Evolutionary conservation across 164 flowering plant genomes (phyloP).

Genomic region (Euptelea pleiosperma): DNA sequence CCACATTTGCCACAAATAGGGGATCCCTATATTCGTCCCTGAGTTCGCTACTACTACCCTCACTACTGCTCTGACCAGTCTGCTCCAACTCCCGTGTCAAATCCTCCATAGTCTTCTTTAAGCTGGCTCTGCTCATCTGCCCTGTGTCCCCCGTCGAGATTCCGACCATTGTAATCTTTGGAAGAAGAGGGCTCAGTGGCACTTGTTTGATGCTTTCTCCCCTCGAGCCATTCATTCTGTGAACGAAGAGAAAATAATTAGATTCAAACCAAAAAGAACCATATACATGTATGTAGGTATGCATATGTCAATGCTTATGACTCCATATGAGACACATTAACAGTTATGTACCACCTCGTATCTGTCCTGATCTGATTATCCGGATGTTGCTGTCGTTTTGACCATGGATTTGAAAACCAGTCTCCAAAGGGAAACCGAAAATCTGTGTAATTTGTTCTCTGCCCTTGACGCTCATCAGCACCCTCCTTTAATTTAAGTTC

Average conservation of each 20-base stretch:
- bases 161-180: conserved; percentile 94
- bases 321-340: not conserved
- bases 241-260: not conserved
- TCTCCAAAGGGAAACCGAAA: conserved; percentile 56
- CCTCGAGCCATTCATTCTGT: conserved; percentile 20
- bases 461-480: conserved; percentile 17
- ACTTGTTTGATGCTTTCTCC: conserved; percentile 23
- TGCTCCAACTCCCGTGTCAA: conserved; percentile 69
- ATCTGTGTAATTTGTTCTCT: conserved; percentile 15
- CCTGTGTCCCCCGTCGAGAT: conserved; percentile 72
- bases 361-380: conserved; percentile 21
- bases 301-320: too few relatives aligned
- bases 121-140: conserved; percentile 60
- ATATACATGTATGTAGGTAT: not conserved
- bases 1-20: conserved; percentile 89
- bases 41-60: conserved; percentile 14
- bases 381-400: conserved; percentile 27
- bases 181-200: conserved; percentile 58
- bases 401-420: conserved; percentile 54
- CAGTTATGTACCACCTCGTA: conserved; percentile 23
- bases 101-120: conserved; percentile 85
- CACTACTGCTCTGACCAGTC: conserved; percentile 32
- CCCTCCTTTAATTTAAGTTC: conserved; percentile 25
- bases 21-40: conserved; percentile 73
- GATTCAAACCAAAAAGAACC: not conserved